These are phyloP conservation scores for Debaryomyces maramus DNA, from an alignment of 805 yeast species.

Conservation along the genomic window DNA sequence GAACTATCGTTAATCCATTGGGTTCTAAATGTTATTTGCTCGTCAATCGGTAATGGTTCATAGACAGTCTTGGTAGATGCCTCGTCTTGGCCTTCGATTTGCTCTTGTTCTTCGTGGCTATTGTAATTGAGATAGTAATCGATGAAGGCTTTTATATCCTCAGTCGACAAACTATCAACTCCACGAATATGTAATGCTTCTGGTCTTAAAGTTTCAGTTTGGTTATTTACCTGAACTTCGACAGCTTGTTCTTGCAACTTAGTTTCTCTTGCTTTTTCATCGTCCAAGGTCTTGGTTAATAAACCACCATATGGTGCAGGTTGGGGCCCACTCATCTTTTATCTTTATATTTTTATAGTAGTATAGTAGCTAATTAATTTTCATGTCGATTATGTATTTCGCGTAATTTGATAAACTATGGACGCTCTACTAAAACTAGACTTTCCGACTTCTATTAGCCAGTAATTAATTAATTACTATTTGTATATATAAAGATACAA, in stretches of 20 bases:
- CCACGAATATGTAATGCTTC: constrained; percentile 55
- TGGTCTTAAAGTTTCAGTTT: constrained; percentile 37
- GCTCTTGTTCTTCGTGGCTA: constrained; percentile 14
- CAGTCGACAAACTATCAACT: constrained; percentile 62
- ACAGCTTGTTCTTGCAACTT: constrained; percentile 32
- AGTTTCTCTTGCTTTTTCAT: constrained; percentile 33
- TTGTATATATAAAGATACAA: too few species aligned
- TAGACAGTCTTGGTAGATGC: constrained; percentile 14
- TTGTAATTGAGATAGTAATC: constrained; percentile 44
- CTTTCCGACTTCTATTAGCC: too few species aligned
- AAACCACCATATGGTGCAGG: constrained; percentile 45
- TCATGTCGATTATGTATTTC: background rate
- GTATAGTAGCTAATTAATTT: background rate
- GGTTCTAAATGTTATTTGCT: constrained; percentile 41
- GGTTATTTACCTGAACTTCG: constrained; percentile 32
- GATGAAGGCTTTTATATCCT: constrained; percentile 57
- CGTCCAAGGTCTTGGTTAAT: constrained; percentile 39
- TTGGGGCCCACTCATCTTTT: constrained; percentile 23
- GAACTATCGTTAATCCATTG: constrained; percentile 70
- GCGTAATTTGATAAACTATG: too few species aligned
- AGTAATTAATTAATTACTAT: too few species aligned
- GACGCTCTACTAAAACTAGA: too few species aligned
- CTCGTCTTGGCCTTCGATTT: constrained; percentile 14
- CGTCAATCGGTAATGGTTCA: constrained; percentile 25
- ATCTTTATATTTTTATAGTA: background rate